Evolutionary conservation across 2,329 filamentous ascomycete species (phyloP), one percentile per base, ranked within the genome.

Genomic region (Trichoderma semiorbis): DNA sequence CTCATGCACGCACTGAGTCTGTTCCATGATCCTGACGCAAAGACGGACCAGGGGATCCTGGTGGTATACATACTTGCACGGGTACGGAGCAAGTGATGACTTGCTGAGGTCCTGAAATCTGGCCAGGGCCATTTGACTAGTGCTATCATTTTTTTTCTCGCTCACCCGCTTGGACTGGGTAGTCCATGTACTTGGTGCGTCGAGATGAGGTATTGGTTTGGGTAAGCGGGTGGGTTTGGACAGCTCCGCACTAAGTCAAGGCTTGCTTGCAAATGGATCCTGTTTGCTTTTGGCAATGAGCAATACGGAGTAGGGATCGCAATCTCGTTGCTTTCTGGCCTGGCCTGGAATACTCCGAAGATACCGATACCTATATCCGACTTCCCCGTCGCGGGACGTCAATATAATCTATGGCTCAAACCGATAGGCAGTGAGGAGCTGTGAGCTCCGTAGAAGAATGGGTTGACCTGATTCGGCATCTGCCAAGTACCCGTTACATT

Each of bases 31-130:
- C 58, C 62, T 66, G 36, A 62, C 60, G 66, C 69, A 32, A 32
- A 26, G 60, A 30, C 53, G 53, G 66, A 65, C 43, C 60, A 63
- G 61, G 69, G 57, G 61, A 24, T 47, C 50, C 53, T 21, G 16
- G 53, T 36, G 34, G 34, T 21, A 26, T 34, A 32, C 28, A 8
- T 47, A 34, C 57, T 18, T 21, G 30, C 21, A 30, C 28, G 32
- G 32, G 57, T 21, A 21, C 67, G 67, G 39, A 61, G 39, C 57
- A 62, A 62, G 28, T 69, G 36, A 62, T 53, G 57, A 62, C 57
- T 62, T 53, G 39, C 36, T 61, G 67, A 69, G 65, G 67, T 53
- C 43, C 67, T 69, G 67, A 50, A 62, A 53, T 50, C 67, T 39
- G 10, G 67, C 57, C 39, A 21, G 57, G 57, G 67, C 26, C 67